phyloP scores from a whole-genome alignment of 1,284 basidiomycete genomes.

The Boletellus deceptivus region DNA sequence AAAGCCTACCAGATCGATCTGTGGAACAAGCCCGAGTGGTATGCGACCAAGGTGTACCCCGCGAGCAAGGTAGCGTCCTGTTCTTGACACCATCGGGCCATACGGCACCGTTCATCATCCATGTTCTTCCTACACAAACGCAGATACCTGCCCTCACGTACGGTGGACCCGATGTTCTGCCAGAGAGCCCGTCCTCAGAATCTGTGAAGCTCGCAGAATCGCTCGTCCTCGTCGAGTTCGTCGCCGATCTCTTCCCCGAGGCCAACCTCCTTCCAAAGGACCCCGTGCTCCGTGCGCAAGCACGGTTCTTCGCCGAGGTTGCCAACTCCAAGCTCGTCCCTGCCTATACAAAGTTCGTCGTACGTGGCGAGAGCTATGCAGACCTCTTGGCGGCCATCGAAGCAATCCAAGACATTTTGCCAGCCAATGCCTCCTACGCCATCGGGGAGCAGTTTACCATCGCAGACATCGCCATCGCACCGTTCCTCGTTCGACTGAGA shows the following conservation, averaged over 20 bases:
- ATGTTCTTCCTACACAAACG: too few species aligned
- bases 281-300: constrained; percentile 42
- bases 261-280: constrained; percentile 41
- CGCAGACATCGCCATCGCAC: constrained; percentile 33
- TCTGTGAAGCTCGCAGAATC: constrained; percentile 47
- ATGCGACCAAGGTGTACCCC: constrained; percentile 58
- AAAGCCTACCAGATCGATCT: constrained; percentile 55
- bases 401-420: constrained; percentile 43
- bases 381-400: constrained; percentile 42
- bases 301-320: constrained; percentile 43
- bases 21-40: constrained; percentile 64
- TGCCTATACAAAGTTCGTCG: constrained; percentile 35
- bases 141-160: constrained; percentile 48
- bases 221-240: constrained; percentile 46
- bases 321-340: constrained; percentile 43
- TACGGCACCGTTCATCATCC: too few species aligned
- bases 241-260: constrained; percentile 40
- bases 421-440: constrained; percentile 39
- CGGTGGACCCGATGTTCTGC: constrained; percentile 40
- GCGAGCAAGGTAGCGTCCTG: constrained; percentile 50
- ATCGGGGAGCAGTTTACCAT: constrained; percentile 43
- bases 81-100: too few species aligned
- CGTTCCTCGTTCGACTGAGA: constrained; percentile 35
- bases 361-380: constrained; percentile 42
- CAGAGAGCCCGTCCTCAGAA: constrained; percentile 43